Base-by-base conservation (phyloP, 352 stramenopile genomes). In the Globisporangium nunn region DNA sequence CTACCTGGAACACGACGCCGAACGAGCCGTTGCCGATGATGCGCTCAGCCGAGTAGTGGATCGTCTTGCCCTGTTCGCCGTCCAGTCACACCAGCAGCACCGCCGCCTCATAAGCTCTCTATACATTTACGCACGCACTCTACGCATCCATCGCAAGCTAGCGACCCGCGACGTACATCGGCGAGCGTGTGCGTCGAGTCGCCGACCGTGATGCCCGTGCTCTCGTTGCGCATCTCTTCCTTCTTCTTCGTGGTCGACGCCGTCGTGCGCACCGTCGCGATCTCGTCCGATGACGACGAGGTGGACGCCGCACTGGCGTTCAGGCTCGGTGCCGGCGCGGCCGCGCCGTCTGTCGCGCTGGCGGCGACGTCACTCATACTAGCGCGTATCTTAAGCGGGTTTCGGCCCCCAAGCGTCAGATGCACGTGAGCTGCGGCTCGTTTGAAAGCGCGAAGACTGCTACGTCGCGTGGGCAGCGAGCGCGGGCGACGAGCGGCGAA, bases 1-100 rank as follows among this genome's bases (percentile, higher is more conserved):
- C 23, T 30, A 82, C 75, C 70, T 98, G 90, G 67, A 99, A 99
- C 29, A 99, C 97, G 12, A 99, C 97, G 12, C 97, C 97, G 70
- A 99, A 99, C 2, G 93, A 98, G 23, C 97, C 97, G 70, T 99
- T 99, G n/a, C 97, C 97, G 62, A 99, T 99, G 62, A 99, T 99
- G 11, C 95, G 81, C 64, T 99, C 96, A 1, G 97, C 97, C 40
- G 95, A 98, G 69, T 99, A 99, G 53, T 93, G 81, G 49, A 95
- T 93, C 33, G 85, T 95, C 67, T 92, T 91, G 52, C 85, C 85
- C 82, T 95, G 46, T 31, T 12, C 18, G 51, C 23, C 23, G 23
- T 23, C 23, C 23, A 23, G 23, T 23, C 23, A 23, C 23, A 23
- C 23, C 23, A 23, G 23, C 23, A 23, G 23, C 23, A 1, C 23